Base-by-base conservation (phyloP, 2,329 filamentous ascomycete genomes). In the Arthrobotrys pseudoclavata region DNA sequence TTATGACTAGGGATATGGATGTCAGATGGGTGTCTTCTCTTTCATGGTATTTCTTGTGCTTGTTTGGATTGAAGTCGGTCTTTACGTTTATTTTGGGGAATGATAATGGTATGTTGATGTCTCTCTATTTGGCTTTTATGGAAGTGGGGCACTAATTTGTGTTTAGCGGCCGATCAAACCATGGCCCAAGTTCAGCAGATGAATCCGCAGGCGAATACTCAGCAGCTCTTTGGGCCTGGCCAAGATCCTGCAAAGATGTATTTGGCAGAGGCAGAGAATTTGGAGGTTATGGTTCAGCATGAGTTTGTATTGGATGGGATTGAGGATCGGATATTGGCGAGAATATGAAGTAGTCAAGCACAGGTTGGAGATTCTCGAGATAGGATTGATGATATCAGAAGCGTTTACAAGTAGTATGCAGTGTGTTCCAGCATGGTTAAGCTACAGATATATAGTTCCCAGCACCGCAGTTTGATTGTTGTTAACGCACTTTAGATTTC, bases 21-120 rank as follows among this genome's bases (percentile, higher is more conserved):
- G 96, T 97, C 10, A 89, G 95, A 84, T 99, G 96, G 96, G 97
- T 99, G 85, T 97, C 94, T 0, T 97, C 94, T 84, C 90, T 99
- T 84, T 97, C 94, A 76, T 99, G 96, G 94, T 99, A 99, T 86
- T 98, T 99, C 83, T 86, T 99, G 80, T 98, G 96, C 82, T 90
- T 99, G 79, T 98, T 99, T 83, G 96, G 96, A 55, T 87, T 99
- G 72, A 95, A 98, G 84, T 93, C 95, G 68, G 94, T 99, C 72
- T 99, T 99, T 84, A 97, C 96, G 83, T 98, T 97, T 84, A 91
- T 99, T 61, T 88, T 99, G 13, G 96, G 96, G 7, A 97, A 92
- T 84, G 96, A 99, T 82, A 98, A 98, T 84, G 91, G 94, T 97
- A 87, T 84, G 90, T 85, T 50, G 20, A 4, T 50, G 15, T 26